Evolutionary conservation across 495 filamentous ascomycete species (phyloP), one percentile per base, ranked within the genome.

Genomic region (Hyaloscypha variabilis): DNA sequence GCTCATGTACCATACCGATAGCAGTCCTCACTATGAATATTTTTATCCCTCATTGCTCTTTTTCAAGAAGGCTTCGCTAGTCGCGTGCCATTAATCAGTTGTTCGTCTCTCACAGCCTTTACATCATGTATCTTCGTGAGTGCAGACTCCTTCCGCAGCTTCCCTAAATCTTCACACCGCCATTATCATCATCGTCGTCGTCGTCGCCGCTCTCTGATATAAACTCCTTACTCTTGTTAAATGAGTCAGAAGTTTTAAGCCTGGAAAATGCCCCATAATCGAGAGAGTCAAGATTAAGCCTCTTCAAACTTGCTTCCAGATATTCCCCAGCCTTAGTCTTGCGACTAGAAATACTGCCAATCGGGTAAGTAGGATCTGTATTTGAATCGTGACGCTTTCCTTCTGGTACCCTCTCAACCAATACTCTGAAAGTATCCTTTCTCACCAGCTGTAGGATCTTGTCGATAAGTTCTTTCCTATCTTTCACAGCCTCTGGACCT

Each of bases 301-400:
- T 28, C 24, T 61, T 39, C 23, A 50, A 51, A 62, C 14, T 52
- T 52, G 19, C 14, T 23, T 39, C 34, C 26, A 62, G n/a, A 51
- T 62, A 5, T 28, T 53, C 39, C 8, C 31, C 30, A 29, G 21
- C 25, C 13, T 65, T 30, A 19, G n/a, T 50, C 30, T 21, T 30
- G 25, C 30, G 3, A 56, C 2, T 26, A 24, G 61, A 46, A 26
- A 56, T 63, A 56, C 21, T 29, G 17, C 24, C 28, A n/a, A 55
- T 39, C 28, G 4, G 61, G 46, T 63, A 55, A 4, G 50, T 55
- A 17, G 61, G 51, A 24, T 63, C 61, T 8, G 49, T 63, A 46
- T 63, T 63, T 39, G 51, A 63, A 55, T 63, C 50, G 24, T 63
- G 61, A 36, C 17, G 21, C 34, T 56, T 63, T 46, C 50, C 29